Evolutionary conservation across 306 rosid genomes (phyloP), one percentile per base, ranked within the genome.

Genomic region (Sphenostylis stenocarpa): DNA sequence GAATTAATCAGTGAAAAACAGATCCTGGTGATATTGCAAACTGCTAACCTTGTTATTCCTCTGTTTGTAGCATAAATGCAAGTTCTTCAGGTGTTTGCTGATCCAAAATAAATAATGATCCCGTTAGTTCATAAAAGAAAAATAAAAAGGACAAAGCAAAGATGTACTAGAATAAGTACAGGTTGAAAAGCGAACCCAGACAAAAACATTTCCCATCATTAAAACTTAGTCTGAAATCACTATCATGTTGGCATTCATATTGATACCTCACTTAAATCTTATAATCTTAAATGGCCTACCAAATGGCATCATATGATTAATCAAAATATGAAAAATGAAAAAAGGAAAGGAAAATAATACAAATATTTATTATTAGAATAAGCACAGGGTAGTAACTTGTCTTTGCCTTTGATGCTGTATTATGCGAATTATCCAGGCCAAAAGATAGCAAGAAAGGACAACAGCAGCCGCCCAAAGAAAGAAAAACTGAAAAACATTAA

Each of bases 401-500:
- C 88, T 86, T 81, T 83, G 92, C 75, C 95, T 81, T 24, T 82
- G 85, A 70, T 82, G 87, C 72, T 82, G 95, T 77, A 70, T 71
- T 51, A 88, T 84, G 43, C 86, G 81, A 74, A 90, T 81, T 53
- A 91, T 87, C 91, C 90, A 74, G 16, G 87, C 92, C 85, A 85
- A 63, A 29, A 90, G 83, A 84, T 79, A 88, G 83, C 85, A 86
- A 6, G 92, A 88, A 61, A 90, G 81, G 26, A 85, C 84, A 64
- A 90, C 85, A 44, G 91, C 90, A 85, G 85, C 92, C 63, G 89
- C 87, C 9, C 91, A 84, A 39, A 88, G 86, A 80, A 88, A 75
- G 82, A 86, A 81, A 68, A 90, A 75, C 92, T 90, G 89, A 47
- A 56, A 65, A 29, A 77, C 41, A 77, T 23, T 5, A 68, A 63